Conservation (phyloP, 2,329 filamentous ascomycete genomes). For the Zelopaecilomyces penicillatus region DNA sequence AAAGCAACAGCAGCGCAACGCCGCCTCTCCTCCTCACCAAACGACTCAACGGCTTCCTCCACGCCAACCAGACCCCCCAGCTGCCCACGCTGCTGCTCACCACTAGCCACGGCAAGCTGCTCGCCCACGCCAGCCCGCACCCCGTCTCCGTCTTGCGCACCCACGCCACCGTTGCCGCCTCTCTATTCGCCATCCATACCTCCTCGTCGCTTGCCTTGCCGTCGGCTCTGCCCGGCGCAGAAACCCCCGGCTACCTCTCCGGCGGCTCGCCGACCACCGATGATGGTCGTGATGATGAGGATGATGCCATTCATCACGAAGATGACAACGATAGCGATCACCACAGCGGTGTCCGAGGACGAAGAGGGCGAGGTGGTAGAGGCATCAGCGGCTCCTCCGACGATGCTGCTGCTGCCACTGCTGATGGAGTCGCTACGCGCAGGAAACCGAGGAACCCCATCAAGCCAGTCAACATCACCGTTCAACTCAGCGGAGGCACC, state of each 20-base stretch:
- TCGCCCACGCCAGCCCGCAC: slow-evolving; percentile 50
- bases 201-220: slow-evolving; percentile 33
- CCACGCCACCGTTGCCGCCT: slow-evolving; percentile 56
- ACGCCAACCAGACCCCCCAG: slow-evolving; percentile 46
- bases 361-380: background rate
- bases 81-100: slow-evolving; percentile 53
- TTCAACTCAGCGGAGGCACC: slow-evolving; percentile 50
- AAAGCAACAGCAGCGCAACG: slow-evolving; percentile 25
- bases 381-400: background rate
- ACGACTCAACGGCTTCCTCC: slow-evolving; percentile 54
- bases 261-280: slow-evolving; percentile 16
- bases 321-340: background rate
- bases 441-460: slow-evolving; percentile 11
- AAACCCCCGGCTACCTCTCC: slow-evolving; percentile 19
- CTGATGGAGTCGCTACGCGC: background rate
- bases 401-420: background rate
- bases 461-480: slow-evolving; percentile 40
- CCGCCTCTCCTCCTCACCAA: slow-evolving; percentile 57
- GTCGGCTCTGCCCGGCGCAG: slow-evolving; percentile 31
- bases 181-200: slow-evolving; percentile 51
- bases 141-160: slow-evolving; percentile 50
- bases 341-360: background rate
- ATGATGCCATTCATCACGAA: slow-evolving; percentile 2
- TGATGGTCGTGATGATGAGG: slow-evolving; percentile 14
- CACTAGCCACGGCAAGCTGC: slow-evolving; percentile 53